Conservation (phyloP, 1,139 yeast species). For the Pneumocystis sp. region DNA sequence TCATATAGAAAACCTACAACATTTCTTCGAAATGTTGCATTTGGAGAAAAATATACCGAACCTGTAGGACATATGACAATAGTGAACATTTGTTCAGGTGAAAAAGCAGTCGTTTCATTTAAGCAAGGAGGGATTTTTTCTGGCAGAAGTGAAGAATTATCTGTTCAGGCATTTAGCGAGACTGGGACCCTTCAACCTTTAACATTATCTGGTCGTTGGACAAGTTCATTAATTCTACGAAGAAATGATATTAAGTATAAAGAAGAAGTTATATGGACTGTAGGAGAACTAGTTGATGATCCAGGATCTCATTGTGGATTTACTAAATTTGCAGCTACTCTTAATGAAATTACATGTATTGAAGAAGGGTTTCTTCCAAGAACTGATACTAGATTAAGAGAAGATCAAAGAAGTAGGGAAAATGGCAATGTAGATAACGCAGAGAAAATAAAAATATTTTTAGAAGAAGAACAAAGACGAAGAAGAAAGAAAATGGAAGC, state of each 20-base stretch:
- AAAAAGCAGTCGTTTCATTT: background rate
- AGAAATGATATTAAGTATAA: conserved; percentile 29
- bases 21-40: conserved; percentile 57
- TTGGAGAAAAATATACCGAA: conserved; percentile 89
- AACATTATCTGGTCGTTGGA: conserved; percentile 86
- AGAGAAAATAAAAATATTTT: conserved; percentile 45
- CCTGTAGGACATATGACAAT: conserved; percentile 76
- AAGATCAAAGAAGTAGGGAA: conserved; percentile 98
- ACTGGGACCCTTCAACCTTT: conserved; percentile 36
- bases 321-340: conserved; percentile 75
- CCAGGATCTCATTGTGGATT: conserved; percentile 79
- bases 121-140: conserved; percentile 83
- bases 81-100: conserved; percentile 39
- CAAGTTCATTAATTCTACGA: conserved; percentile 70
- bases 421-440: conserved; percentile 83
- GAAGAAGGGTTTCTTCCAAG: conserved; percentile 57
- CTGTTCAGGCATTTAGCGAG: conserved; percentile 52
- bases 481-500: conserved; percentile 51
- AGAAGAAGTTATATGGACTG: conserved; percentile 58
- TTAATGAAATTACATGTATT: conserved; percentile 55
- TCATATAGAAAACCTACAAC: conserved; percentile 54
- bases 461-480: conserved; percentile 70
- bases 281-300: conserved; percentile 81
- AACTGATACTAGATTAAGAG: conserved; percentile 84
- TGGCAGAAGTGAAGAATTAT: conserved; percentile 74